Evolutionary conservation across 305 asterid genomes (phyloP), one percentile per base, ranked within the genome.

Genomic region (Fraxinus velutina): DNA sequence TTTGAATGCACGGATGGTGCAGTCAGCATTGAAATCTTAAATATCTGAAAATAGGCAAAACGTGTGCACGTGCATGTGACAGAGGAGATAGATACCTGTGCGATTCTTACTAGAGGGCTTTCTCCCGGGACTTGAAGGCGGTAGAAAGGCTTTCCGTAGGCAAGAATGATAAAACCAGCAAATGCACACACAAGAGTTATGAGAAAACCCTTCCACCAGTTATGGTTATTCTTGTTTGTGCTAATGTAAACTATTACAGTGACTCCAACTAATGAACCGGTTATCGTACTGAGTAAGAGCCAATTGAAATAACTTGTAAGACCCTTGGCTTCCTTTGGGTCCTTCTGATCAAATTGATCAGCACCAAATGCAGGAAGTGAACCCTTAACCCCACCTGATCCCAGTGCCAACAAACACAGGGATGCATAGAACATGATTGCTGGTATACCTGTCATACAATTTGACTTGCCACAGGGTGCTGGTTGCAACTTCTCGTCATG

Each of bases 121-220:
- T 83, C 91, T 29, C 83, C 81, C 0, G 95, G 98, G 47, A 22
- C 27, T 42, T 88, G 89, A 34, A 91, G 85, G 37, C 92, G 90
- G 42, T 88, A 93, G 74, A 85, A 92, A 9, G 90, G 86, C 82
- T 83, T 92, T 13, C 97, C 97, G 7, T 80, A 7, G 0, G 74
- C 87, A 44, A 93, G 89, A 52, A 87, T 2, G 4, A 74, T 8
- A 15, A 89, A 89, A 7, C 93, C 98, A 6, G 89, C n/a, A 1
- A 80, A 78, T 0, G 90, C 32, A 5, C 82, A 88, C 4, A 89
- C 17, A 24, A 88, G n/a, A 36, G 86, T 77, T 9, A 92, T 85
- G 52, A 92, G 92, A 74, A 91, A 93, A 2, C 93, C 94, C 57
- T 84, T 90, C 98, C 97, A 92, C 94, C 95, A 92, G 17, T 86